These are phyloP conservation scores for Zostera marina DNA, from an alignment of 116 monocot species.

Conservation along the genomic window DNA sequence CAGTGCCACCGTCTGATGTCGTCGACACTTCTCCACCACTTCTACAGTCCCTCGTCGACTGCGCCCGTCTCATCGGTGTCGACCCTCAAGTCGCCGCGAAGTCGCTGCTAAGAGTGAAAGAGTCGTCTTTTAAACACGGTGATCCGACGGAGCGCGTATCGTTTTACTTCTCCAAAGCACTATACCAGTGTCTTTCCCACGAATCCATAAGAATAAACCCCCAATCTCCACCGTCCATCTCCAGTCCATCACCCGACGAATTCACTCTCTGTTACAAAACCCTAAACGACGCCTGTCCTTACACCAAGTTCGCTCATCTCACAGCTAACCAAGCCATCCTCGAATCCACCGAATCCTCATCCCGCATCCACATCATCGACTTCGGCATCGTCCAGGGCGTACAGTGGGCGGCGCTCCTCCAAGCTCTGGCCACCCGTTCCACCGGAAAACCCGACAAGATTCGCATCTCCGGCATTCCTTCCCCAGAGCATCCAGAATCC, in stretches of 20 bases:
- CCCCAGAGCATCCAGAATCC: conserved; percentile 24
- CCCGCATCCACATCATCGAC: conserved; percentile 75
- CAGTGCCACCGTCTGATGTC: not conserved
- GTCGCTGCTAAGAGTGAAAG: conserved; percentile 26
- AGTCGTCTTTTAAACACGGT: conserved; percentile 33
- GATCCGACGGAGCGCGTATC: conserved; percentile 62
- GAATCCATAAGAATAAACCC: not conserved
- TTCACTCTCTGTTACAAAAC: conserved; percentile 67
- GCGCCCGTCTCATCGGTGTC: conserved; percentile 35
- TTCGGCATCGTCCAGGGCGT: conserved; percentile 80
- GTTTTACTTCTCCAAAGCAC: conserved; percentile 67
- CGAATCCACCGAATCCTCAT: conserved; percentile 57
- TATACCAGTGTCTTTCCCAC: conserved; percentile 23
- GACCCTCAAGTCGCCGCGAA: conserved; percentile 44
- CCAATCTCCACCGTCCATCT: not conserved
- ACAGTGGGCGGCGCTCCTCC: conserved; percentile 92
- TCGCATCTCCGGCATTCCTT: conserved; percentile 68
- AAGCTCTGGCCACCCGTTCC: conserved; percentile 68
- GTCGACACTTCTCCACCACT: not conserved
- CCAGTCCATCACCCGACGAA: conserved; percentile 37
- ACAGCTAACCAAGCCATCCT: conserved; percentile 99
- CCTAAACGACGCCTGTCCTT: conserved; percentile 83
- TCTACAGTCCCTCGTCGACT: conserved; percentile 12
- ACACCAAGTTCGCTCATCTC: conserved; percentile 83
- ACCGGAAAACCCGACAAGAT: conserved; percentile 55